These are phyloP conservation scores for Diaporthe destruens DNA, from an alignment of 2,329 filamentous ascomycete genomes.

Conservation along the genomic window DNA sequence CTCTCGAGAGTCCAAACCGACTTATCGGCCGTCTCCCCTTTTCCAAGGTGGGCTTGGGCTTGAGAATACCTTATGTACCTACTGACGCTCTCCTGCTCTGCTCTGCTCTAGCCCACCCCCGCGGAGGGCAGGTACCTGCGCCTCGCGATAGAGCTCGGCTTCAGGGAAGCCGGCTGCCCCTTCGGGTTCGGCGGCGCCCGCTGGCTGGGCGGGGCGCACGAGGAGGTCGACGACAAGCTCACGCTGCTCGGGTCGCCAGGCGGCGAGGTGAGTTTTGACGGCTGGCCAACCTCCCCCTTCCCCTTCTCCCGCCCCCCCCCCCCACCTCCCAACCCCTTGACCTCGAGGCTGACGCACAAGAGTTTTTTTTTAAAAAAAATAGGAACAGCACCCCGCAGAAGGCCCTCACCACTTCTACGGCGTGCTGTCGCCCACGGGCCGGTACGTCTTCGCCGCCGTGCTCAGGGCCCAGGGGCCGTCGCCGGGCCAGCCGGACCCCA, in stretches of 20 bases:
- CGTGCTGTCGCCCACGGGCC: conserved; percentile 8
- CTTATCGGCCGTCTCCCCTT: background rate
- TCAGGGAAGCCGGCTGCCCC: conserved; percentile 7
- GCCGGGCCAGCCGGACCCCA: background rate
- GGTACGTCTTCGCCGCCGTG: conserved; percentile 21
- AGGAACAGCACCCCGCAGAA: background rate
- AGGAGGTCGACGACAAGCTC: conserved; percentile 27
- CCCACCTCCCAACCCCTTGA: no score
- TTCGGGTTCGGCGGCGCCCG: conserved; percentile 11
- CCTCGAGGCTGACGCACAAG: background rate
- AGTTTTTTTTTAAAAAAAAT: background rate
- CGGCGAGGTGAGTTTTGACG: background rate
- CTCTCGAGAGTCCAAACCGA: background rate
- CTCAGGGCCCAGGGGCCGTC: conserved; percentile 12
- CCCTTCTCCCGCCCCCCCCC: no score
- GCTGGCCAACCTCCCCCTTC: background rate
- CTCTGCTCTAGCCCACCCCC: background rate
- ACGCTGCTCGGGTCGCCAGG: conserved; percentile 4
- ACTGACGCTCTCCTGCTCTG: no score
- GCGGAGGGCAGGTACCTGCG: conserved; percentile 11
- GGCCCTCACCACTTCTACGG: conserved; percentile 14
- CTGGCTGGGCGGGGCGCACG: conserved; percentile 20
- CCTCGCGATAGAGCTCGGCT: conserved; percentile 8
- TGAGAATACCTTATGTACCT: background rate
- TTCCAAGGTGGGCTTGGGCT: no score